Conservation (phyloP, 2,329 filamentous ascomycete species). For the Colletotrichum lupini region DNA sequence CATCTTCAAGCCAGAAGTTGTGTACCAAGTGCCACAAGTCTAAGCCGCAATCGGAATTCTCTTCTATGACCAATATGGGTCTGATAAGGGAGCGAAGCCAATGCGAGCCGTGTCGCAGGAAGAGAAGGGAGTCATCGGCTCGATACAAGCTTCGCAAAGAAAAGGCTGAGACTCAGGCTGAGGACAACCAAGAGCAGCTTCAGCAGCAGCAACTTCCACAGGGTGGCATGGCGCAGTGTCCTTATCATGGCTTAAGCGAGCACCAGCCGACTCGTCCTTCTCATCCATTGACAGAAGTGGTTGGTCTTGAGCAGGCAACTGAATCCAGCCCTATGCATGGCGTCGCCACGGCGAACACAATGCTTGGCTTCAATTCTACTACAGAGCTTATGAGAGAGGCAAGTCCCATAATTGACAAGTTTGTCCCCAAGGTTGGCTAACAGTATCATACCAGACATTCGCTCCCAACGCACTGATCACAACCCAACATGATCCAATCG, state of each 20-base stretch:
- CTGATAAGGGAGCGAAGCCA: neutral
- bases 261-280: neutral
- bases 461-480: neutral
- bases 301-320: neutral
- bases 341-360: neutral
- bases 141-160: neutral
- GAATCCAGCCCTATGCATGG: neutral
- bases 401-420: neutral
- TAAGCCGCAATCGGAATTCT: neutral
- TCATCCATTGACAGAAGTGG: neutral
- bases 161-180: neutral
- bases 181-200: neutral
- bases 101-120: slow-evolving; percentile 8
- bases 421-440: neutral
- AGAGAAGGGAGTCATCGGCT: slow-evolving; percentile 1
- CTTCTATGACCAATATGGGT: slow-evolving; percentile 1
- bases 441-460: neutral
- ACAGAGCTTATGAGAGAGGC: neutral
- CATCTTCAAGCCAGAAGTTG: neutral
- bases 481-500: neutral
- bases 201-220: neutral
- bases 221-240: neutral
- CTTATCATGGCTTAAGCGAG: neutral
- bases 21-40: slow-evolving; percentile 9
- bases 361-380: neutral